Evolutionary conservation across 2,329 filamentous ascomycete species (phyloP).

Genomic region (Scytalidium sp.): DNA sequence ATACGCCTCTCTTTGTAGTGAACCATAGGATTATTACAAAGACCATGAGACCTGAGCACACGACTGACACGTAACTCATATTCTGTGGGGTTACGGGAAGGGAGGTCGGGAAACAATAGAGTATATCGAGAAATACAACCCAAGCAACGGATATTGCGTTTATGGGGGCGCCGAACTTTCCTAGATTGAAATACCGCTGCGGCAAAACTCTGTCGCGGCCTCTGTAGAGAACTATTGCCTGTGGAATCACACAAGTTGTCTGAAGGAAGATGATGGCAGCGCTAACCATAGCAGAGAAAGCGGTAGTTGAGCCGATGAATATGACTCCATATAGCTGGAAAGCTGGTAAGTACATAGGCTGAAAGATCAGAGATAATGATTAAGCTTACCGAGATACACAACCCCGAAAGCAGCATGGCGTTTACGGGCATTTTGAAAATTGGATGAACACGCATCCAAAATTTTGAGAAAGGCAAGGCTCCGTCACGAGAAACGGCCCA

Average conservation of each 20-base stretch:
- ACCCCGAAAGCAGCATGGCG: too few relatives aligned
- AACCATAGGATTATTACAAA: slow-evolving; percentile 47
- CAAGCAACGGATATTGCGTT: slow-evolving; percentile 67
- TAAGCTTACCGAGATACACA: slow-evolving; percentile 5
- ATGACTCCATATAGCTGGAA: slow-evolving; percentile 71
- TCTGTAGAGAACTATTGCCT: slow-evolving; percentile 66
- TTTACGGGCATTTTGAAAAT: slow-evolving; percentile 51
- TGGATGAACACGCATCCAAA: slow-evolving; percentile 65
- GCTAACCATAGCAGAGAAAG: slow-evolving; percentile 77
- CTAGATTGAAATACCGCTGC: slow-evolving; percentile 59
- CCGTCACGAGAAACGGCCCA: slow-evolving; percentile 76
- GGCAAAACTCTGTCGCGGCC: slow-evolving; percentile 57
- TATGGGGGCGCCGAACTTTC: slow-evolving; percentile 64
- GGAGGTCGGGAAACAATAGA: slow-evolving; percentile 74
- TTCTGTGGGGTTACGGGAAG: slow-evolving; percentile 51
- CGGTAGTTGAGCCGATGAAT: slow-evolving; percentile 74
- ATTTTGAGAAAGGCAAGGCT: slow-evolving; percentile 42
- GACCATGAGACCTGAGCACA: slow-evolving; percentile 48
- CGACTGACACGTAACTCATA: slow-evolving; percentile 68
- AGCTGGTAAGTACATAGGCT: slow-evolving; percentile 38
- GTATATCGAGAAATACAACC: slow-evolving; percentile 66
- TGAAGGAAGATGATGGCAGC: slow-evolving; percentile 78
- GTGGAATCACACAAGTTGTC: slow-evolving; percentile 72
- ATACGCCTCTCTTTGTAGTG: not conserved
- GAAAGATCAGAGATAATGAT: slow-evolving; percentile 3